phyloP scores from a whole-genome alignment of 176 grass and related monocot genomes.

The Bromus sterilis region DNA sequence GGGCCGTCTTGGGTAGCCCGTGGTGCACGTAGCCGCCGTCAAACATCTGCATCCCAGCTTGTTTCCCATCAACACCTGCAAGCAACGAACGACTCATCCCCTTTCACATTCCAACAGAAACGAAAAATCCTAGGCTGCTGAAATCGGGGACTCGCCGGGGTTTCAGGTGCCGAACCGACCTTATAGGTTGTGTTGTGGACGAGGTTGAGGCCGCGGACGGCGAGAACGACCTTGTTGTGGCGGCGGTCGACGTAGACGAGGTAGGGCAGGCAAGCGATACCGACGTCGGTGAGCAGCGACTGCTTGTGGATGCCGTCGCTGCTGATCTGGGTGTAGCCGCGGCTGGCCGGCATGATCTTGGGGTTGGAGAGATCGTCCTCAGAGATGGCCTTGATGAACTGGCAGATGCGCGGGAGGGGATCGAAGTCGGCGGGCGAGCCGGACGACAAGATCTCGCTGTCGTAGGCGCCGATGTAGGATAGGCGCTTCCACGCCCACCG shows the following conservation, averaged over 20 bases:
- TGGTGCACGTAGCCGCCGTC: slow-evolving; percentile 87
- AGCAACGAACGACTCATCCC: not conserved
- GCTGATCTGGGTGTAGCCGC: slow-evolving; percentile 36
- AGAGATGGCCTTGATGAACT: slow-evolving; percentile 65
- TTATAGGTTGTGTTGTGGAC: too few relatives aligned
- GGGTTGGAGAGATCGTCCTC: slow-evolving; percentile 52
- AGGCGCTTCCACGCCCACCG: slow-evolving; percentile 91
- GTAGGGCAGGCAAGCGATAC: slow-evolving; percentile 56
- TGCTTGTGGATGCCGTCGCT: slow-evolving; percentile 38
- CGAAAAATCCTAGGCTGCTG: too few relatives aligned
- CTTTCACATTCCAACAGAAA: not conserved
- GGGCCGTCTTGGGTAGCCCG: slow-evolving; percentile 65
- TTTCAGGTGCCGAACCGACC: too few relatives aligned
- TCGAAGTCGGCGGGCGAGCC: slow-evolving; percentile 58
- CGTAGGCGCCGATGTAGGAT: slow-evolving; percentile 90
- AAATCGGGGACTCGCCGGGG: too few relatives aligned
- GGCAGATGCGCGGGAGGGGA: slow-evolving; percentile 69
- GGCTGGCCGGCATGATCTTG: slow-evolving; percentile 38
- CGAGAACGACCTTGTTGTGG: slow-evolving; percentile 66
- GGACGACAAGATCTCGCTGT: slow-evolving; percentile 89
- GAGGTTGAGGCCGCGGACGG: too few relatives aligned
- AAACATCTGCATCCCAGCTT: slow-evolving; percentile 89
- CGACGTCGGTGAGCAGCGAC: slow-evolving; percentile 46
- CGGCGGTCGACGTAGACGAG: slow-evolving; percentile 57
- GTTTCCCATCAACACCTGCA: slow-evolving; percentile 82